A percentile compares a stretch with the other conserved stretches of the same genome.
Evolutionary conservation across 192 early-diverging fungal genomes (phyloP).

Genomic region (Entomortierella chlamydospora): DNA sequence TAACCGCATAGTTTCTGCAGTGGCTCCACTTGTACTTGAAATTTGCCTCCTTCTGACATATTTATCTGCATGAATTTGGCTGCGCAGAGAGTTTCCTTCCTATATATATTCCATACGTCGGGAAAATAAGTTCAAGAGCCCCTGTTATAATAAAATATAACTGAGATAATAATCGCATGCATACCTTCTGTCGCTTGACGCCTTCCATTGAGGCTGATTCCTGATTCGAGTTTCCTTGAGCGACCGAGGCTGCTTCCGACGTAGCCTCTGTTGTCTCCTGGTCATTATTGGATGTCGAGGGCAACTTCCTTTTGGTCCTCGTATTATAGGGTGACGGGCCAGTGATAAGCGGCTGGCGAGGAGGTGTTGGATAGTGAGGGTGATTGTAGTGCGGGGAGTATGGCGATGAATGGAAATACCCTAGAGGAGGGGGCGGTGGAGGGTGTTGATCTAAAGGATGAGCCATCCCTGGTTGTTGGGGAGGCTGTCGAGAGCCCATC

Average conservation of each 20-base stretch:
- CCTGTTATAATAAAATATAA: no score
- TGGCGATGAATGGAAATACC: neutral
- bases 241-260: neutral
- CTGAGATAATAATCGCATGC: neutral
- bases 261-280: conserved; percentile 1
- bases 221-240: neutral
- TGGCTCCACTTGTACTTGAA: neutral
- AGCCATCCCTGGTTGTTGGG: no score
- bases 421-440: no score
- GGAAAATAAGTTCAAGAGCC: no score
- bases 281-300: neutral
- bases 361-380: neutral
- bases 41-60: conserved; percentile 8
- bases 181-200: neutral
- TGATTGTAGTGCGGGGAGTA: neutral
- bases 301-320: conserved; percentile 12
- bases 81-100: conserved; percentile 8
- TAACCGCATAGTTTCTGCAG: neutral
- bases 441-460: no score
- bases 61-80: neutral
- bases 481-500: no score
- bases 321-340: neutral
- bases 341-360: neutral
- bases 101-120: neutral
- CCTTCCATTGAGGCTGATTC: neutral